Evolutionary conservation across 2,329 filamentous ascomycete species (phyloP), one percentile per base, ranked within the genome.

Genomic region (Fusarium sp.): DNA sequence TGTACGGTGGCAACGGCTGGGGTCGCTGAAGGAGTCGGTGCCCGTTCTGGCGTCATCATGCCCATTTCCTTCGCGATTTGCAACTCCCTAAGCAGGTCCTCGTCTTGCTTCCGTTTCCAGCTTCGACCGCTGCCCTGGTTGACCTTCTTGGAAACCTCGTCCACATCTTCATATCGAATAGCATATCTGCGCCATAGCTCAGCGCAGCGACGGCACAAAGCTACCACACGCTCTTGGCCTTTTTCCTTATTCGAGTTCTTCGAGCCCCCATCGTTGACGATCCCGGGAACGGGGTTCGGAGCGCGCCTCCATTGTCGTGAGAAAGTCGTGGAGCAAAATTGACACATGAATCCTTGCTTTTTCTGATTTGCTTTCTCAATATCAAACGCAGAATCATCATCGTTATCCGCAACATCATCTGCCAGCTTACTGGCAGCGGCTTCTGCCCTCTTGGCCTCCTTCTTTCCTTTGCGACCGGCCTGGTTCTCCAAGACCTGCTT

Each of bases 341-440:
- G 98, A 88, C 96, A 99, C 73, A 94, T 88, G 78, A 99, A 98
- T 26, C 89, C 89, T 71, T 93, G 91, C 82, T 97, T 97, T 80
- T 92, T 92, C 67, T 90, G 87, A 7, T 84, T 83, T 1, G 95
- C 95, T 84, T 98, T 99, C 44, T 92, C 92, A 54, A 91, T 91
- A 80, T 99, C 96, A 77, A 97, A 99, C 6, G 96, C 96, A 11
- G 96, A 99, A 82, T 99, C 96, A 76, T 99, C 96, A 20, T 93
- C 88, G 70, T 95, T 92, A 80, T 99, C 93, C 13, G 95, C 96
- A 70, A 99, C 91, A 80, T 98, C 95, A 76, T 98, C 95, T 69
- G 96, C 90, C 35, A 97, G 85, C 80, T 96, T 97, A 35, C 90
- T 90, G 22, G 89, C 88, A 12, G 89, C 88, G 51, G 91, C 92